phyloP scores from a whole-genome alignment of 73 alveolate species.

The Paramecium sonneborni region DNA sequence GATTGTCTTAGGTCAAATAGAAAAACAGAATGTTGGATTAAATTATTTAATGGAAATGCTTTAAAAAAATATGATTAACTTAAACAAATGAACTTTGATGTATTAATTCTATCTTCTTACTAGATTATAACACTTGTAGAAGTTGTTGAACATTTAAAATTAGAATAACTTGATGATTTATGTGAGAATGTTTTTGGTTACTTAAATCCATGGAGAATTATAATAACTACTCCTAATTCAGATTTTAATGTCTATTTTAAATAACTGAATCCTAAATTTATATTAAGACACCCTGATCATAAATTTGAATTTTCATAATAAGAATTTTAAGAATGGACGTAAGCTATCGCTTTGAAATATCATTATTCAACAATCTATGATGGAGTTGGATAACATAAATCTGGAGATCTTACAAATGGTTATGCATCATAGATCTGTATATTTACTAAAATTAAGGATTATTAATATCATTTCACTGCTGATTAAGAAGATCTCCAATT shows the following conservation, averaged over 20 bases:
- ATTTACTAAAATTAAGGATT: background rate
- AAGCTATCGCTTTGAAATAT: background rate
- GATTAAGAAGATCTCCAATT: background rate
- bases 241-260: slow-evolving; percentile 48
- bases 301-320: background rate
- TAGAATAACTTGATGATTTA: background rate
- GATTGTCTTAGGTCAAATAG: slow-evolving; percentile 13
- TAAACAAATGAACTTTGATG: background rate
- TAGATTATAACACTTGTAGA: background rate
- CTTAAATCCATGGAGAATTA: background rate
- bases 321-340: background rate
- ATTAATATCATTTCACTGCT: background rate
- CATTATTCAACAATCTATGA: background rate
- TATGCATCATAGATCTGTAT: slow-evolving; percentile 1
- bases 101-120: background rate
- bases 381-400: slow-evolving; percentile 16
- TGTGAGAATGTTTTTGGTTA: slow-evolving; percentile 56
- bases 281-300: slow-evolving; percentile 27
- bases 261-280: background rate
- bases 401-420: background rate
- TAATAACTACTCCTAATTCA: slow-evolving; percentile 38
- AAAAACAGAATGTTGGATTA: background rate
- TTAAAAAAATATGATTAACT: background rate
- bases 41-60: slow-evolving; percentile 21
- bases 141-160: slow-evolving; percentile 13